A percentile compares a stretch with the other conserved stretches of the same genome.
phyloP scores from a whole-genome alignment of 2,329 filamentous ascomycete genomes.

The Huntiella moniliformis region DNA sequence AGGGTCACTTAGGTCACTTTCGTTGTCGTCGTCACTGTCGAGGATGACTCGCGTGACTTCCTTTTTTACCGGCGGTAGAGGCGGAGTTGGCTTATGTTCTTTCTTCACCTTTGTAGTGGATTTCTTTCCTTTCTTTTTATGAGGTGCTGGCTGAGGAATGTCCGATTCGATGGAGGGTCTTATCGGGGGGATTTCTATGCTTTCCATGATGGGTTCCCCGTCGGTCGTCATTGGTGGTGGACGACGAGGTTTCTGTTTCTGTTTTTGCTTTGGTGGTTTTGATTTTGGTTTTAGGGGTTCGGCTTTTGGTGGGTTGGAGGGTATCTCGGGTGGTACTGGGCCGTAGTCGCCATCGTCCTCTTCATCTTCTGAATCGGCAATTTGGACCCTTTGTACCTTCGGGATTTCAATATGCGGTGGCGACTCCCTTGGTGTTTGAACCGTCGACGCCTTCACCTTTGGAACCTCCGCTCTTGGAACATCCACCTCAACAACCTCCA shows the following conservation, averaged over 20 bases:
- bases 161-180: not conserved
- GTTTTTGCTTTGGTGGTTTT: slow-evolving; percentile 3
- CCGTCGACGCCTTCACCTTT: not conserved
- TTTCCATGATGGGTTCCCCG: not conserved
- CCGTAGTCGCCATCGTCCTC: slow-evolving; percentile 7
- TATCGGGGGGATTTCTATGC: not conserved
- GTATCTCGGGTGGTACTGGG: not conserved
- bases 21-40: not conserved
- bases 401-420: not conserved
- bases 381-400: not conserved
- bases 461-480: not conserved
- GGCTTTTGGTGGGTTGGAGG: not conserved
- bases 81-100: slow-evolving; percentile 6
- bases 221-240: too few relatives aligned
- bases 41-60: not conserved
- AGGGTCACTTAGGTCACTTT: not conserved
- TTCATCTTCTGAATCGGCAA: slow-evolving; percentile 9
- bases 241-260: not conserved
- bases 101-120: not conserved
- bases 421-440: slow-evolving; percentile 1
- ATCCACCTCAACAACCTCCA: not conserved
- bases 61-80: not conserved
- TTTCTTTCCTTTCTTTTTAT: slow-evolving; percentile 1
- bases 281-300: not conserved
- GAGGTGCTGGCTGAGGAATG: not conserved